Base-by-base conservation (phyloP, 1,284 basidiomycete genomes). In the Malassezia vespertilionis region DNA sequence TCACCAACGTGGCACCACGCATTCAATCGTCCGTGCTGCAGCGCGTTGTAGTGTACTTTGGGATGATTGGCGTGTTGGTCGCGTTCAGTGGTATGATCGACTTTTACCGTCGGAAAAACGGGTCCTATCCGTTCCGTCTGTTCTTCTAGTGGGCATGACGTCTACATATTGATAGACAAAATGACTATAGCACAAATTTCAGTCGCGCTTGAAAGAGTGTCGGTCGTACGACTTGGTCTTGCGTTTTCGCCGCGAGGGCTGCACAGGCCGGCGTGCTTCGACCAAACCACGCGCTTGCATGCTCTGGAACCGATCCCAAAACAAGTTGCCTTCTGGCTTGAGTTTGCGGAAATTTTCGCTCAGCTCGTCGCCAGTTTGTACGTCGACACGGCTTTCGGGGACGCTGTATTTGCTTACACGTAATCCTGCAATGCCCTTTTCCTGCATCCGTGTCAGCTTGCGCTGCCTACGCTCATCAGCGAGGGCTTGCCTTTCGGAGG, bases 281-380 rank as follows among this genome's bases (percentile, higher is more conserved):
- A 85, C 73, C 30, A 85, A 74, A 0, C 82, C 84, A 18, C 84
- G 77, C 44, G 84, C 80, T 60, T 89, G 84, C 71, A 86, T 71
- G 60, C 79, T 86, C 33, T 83, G 71, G 75, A 88, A 90, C 2
- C 88, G 79, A 69, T 93, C 89, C 34, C 81, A 79, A 78, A 91
- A 93, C 21, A 91, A 73, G 70, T 91, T 93, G 24, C 89, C 89
- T 73, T 93, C 88, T 15, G 86, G 84, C 85, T 88, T 88, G 59
- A 97, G 73, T 40, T 77, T 82, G 39, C 90, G 75, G 58, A 96
- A 72, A 62, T 77, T 86, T 72, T 96, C 91, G 48, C 80, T 83
- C 31, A 96, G 72, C 64, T 96, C 88, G 58, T 95, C 89, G 5
- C 85, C 86, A 0, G 91, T 77, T 72, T 95, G 90, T 12, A 95